Percentiles rank a stretch among this genome's conserved stretches.
These are phyloP conservation scores for Corchorus olitorius DNA, from an alignment of 345 rosid genomes.

Conservation along the genomic window DNA sequence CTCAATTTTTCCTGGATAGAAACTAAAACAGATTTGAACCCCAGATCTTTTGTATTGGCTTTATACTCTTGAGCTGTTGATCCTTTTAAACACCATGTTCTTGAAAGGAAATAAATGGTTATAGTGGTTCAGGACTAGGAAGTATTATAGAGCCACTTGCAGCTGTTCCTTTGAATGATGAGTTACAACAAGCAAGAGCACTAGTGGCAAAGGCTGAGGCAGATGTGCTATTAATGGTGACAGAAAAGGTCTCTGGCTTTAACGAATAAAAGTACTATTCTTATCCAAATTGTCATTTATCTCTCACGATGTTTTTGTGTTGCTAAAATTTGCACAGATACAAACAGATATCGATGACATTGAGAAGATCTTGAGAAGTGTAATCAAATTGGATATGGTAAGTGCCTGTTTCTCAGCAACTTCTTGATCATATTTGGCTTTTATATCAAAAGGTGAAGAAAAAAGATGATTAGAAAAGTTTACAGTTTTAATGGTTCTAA, in stretches of 20 bases:
- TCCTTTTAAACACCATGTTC: constrained; percentile 14
- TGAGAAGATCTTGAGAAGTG: constrained; percentile 45
- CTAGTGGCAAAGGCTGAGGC: constrained; percentile 75
- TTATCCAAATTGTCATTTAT: constrained; percentile 4
- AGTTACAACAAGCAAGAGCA: constrained; percentile 75
- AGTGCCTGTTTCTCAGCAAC: constrained; percentile 29
- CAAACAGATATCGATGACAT: constrained; percentile 62
- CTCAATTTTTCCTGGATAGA: background rate
- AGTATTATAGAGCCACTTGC: constrained; percentile 74
- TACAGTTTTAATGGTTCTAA: background rate
- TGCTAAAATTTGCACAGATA: constrained; percentile 54
- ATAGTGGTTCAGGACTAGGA: constrained; percentile 83
- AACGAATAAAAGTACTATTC: constrained; percentile 21
- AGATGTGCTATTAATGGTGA: constrained; percentile 70
- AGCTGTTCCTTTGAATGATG: constrained; percentile 85
- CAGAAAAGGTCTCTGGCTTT: constrained; percentile 63
- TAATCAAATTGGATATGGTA: constrained; percentile 77
- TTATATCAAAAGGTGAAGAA: background rate
- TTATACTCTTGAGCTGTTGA: constrained; percentile 8
- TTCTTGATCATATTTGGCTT: background rate
- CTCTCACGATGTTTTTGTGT: constrained; percentile 26
- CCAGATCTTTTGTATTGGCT: constrained; percentile 6
- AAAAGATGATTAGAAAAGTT: constrained; percentile 10
- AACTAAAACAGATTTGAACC: background rate
- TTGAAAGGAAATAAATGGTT: constrained; percentile 44